Conservation (phyloP, 2,329 filamentous ascomycete species). For the Paraphoma chrysanthemicola region DNA sequence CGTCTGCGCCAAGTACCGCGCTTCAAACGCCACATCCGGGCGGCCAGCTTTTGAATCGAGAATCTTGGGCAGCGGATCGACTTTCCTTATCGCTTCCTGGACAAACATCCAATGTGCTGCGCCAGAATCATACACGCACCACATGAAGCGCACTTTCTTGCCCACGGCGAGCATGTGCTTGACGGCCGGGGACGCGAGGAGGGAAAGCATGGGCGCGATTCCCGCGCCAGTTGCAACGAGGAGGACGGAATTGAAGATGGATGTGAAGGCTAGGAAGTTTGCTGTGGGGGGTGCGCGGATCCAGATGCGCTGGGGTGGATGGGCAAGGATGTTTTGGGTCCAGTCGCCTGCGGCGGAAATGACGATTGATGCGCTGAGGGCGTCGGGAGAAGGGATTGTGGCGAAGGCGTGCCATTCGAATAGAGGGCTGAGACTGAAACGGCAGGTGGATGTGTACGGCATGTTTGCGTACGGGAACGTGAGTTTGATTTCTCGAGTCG, state of each 20-base stretch:
- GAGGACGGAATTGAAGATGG: slow-evolving; percentile 25
- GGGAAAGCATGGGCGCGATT: slow-evolving; percentile 28
- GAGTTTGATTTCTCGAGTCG: slow-evolving; percentile 73
- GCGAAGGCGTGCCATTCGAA: slow-evolving; percentile 49
- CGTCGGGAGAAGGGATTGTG: slow-evolving; percentile 32
- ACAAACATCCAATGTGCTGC: slow-evolving; percentile 24
- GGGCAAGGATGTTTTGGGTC: slow-evolving; percentile 26
- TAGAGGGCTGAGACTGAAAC: slow-evolving; percentile 25
- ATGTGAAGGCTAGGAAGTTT: slow-evolving; percentile 29
- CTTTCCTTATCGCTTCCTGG: slow-evolving; percentile 10
- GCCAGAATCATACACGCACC: slow-evolving; percentile 19
- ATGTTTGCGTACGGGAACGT: slow-evolving; percentile 51
- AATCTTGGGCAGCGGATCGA: slow-evolving; percentile 19
- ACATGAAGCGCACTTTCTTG: slow-evolving; percentile 18
- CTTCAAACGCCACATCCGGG: slow-evolving; percentile 22
- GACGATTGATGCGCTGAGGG: slow-evolving; percentile 25
- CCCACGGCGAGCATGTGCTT: slow-evolving; percentile 8
- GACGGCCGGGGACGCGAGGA: slow-evolving; percentile 17
- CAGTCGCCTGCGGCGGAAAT: slow-evolving; percentile 46
- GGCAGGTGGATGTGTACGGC: slow-evolving; percentile 30
- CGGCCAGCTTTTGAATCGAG: slow-evolving; percentile 16
- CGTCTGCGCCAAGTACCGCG: slow-evolving; percentile 2
- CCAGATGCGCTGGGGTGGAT: slow-evolving; percentile 20
- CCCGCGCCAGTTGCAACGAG: slow-evolving; percentile 32
- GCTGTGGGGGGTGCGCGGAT: slow-evolving; percentile 19